Percentiles rank a stretch among this genome's conserved stretches.
These are phyloP conservation scores for Camelina sativa DNA, from an alignment of 345 rosid species.

Conservation along the genomic window DNA sequence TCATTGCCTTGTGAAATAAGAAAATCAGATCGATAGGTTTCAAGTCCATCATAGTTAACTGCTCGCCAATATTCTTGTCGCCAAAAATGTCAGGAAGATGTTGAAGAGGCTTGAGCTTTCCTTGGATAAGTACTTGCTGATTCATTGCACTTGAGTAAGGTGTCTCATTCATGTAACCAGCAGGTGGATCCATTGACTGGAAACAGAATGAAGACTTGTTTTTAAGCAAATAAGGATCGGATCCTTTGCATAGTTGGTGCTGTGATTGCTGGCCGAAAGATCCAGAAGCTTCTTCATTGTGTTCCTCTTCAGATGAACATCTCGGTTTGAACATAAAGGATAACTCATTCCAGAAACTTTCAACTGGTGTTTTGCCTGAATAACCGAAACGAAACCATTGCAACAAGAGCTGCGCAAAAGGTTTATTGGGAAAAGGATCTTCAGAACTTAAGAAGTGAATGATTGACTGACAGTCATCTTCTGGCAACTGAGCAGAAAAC, in stretches of 20 bases:
- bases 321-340: conserved; percentile 54
- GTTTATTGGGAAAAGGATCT: conserved; percentile 44
- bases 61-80: conserved; percentile 42
- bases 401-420: conserved; percentile 58
- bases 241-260: conserved; percentile 19
- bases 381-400: conserved; percentile 67
- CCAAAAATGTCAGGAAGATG: conserved; percentile 37
- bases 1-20: conserved; percentile 79
- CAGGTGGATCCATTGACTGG: conserved; percentile 31
- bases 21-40: conserved; percentile 69
- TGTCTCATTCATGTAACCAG: conserved; percentile 40
- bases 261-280: conserved; percentile 39
- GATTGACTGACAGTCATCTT: conserved; percentile 53
- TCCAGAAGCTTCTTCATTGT: conserved; percentile 45
- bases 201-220: conserved; percentile 35
- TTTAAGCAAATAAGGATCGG: conserved; percentile 26
- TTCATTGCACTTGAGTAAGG: conserved; percentile 56
- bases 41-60: conserved; percentile 41
- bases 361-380: conserved; percentile 60
- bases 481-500: conserved; percentile 69
- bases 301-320: conserved; percentile 43
- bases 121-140: conserved; percentile 49
- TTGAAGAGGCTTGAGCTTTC: conserved; percentile 33
- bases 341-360: conserved; percentile 56
- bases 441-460: conserved; percentile 49